Conservation (phyloP, 2,329 filamentous ascomycete genomes). For the Penicillium psychrosexuale region DNA sequence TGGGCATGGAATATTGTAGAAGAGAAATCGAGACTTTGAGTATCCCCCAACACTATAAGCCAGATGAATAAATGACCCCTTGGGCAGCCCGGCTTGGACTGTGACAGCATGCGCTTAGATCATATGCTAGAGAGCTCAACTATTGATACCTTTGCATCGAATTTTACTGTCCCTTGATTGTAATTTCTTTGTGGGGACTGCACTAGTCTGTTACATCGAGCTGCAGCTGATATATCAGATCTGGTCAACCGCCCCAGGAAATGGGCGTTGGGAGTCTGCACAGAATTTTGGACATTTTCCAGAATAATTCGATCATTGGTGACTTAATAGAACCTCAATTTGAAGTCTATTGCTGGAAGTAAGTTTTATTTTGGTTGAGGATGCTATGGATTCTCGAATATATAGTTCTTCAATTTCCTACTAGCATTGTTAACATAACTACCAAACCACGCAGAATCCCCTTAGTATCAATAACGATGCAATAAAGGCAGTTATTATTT, state of each 20-base stretch:
- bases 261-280: neutral
- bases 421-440: neutral
- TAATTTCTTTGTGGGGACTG: neutral
- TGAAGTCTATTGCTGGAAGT: neutral
- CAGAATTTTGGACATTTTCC: neutral
- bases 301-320: neutral
- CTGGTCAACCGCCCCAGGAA: neutral
- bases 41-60: neutral
- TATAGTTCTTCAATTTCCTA: neutral
- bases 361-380: neutral
- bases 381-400: neutral
- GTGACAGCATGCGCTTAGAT: neutral
- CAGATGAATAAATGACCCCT: neutral
- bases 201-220: neutral
- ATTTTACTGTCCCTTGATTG: conserved; percentile 6
- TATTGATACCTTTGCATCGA: conserved; percentile 5
- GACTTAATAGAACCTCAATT: neutral
- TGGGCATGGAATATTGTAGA: neutral
- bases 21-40: neutral
- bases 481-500: neutral
- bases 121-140: conserved; percentile 3
- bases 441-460: neutral
- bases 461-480: neutral
- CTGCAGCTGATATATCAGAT: conserved; percentile 6
- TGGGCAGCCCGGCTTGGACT: neutral